Percentiles rank a stretch among this genome's conserved stretches.
phyloP scores from a whole-genome alignment of 306 rosid species.

The Glycine soja region DNA sequence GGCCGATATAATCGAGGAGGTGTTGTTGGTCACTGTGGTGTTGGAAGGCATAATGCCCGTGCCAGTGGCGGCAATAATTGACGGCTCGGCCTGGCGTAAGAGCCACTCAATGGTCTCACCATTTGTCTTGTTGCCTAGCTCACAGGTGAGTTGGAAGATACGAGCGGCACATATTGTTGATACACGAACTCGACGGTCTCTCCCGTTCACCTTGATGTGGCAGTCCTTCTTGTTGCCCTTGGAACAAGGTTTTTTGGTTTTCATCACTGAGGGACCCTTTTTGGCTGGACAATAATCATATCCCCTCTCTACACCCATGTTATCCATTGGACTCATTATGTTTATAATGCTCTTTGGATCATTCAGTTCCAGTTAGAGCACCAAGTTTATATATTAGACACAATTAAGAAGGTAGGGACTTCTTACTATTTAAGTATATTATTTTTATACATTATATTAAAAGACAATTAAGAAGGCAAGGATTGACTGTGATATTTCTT shows the following conservation, averaged over 20 bases:
- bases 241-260: no score
- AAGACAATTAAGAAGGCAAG: neutral
- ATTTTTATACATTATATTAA: neutral
- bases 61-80: neutral
- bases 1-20: neutral
- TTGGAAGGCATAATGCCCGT: neutral
- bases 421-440: neutral
- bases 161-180: neutral
- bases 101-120: slow-evolving; percentile 15
- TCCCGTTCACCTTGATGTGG: neutral
- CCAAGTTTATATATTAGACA: neutral
- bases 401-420: neutral
- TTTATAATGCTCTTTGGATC: neutral
- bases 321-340: neutral
- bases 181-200: neutral
- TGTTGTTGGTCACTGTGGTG: no score
- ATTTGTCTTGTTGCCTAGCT: neutral
- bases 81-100: neutral
- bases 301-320: neutral
- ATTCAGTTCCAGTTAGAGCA: neutral
- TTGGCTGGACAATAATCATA: neutral
- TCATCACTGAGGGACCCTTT: neutral
- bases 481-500: neutral
- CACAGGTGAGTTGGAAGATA: neutral
- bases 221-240: neutral